Evolutionary conservation across 2,329 filamentous ascomycete species (phyloP).

Genomic region (Penicillium freii): DNA sequence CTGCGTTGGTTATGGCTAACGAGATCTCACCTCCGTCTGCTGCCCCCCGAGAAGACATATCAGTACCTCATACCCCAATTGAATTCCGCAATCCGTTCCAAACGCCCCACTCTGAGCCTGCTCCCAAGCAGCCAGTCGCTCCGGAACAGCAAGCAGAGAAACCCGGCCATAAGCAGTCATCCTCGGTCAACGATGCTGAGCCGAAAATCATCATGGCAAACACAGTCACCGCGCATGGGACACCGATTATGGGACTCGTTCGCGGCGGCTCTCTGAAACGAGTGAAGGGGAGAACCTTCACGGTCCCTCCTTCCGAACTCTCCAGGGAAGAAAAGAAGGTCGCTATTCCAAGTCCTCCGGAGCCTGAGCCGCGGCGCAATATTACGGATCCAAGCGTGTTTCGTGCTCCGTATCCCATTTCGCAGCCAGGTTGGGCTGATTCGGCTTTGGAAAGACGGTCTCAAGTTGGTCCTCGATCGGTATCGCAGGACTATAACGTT

Average conservation of each 20-base stretch:
- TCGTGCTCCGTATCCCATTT: constrained; percentile 34
- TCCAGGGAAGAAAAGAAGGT: constrained; percentile 26
- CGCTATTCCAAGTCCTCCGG: constrained; percentile 23
- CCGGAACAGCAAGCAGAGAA: constrained; percentile 9
- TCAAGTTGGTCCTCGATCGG: constrained; percentile 22
- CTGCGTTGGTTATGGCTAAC: constrained; percentile 51
- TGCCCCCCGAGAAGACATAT: constrained; percentile 26
- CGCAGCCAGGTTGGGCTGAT: constrained; percentile 25
- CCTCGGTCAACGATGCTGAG: constrained; percentile 24
- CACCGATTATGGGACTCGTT: constrained; percentile 34
- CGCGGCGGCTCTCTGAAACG: constrained; percentile 28
- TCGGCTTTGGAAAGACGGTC: constrained; percentile 13
- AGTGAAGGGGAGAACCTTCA: constrained; percentile 32
- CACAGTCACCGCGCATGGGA: constrained; percentile 21
- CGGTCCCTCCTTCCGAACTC: constrained; percentile 28
- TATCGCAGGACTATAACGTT: constrained; percentile 26
- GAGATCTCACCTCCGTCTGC: constrained; percentile 30
- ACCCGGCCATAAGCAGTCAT: constrained; percentile 16
- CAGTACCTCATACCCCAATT: constrained; percentile 21
- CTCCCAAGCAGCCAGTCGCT: background rate
- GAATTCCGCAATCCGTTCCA: constrained; percentile 37
- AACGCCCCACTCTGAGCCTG: constrained; percentile 5
- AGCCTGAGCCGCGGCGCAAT: constrained; percentile 36
- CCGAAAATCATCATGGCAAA: constrained; percentile 24
- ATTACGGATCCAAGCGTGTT: constrained; percentile 44